Conservation (phyloP, 805 yeast genomes). For the Ogataea saltuana region DNA sequence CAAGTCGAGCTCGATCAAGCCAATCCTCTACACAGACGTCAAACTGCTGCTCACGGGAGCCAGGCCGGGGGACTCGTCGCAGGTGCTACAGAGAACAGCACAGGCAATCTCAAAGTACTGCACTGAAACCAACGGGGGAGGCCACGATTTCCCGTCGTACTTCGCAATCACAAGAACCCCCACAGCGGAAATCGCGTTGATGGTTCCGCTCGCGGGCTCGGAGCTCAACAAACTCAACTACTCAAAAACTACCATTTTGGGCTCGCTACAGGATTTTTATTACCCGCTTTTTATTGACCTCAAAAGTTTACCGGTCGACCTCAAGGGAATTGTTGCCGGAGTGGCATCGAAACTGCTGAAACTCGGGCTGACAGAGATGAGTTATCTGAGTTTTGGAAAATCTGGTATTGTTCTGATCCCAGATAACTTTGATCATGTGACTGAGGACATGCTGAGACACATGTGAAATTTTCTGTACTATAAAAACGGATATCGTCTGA, state of each 20-base stretch:
- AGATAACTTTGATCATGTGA: constrained; percentile 37
- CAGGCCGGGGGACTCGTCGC: constrained; percentile 47
- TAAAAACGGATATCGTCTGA: neutral
- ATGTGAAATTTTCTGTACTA: no score
- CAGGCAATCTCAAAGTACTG: neutral
- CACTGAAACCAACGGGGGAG: constrained; percentile 5
- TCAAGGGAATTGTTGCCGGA: constrained; percentile 68
- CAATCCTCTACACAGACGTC: constrained; percentile 41
- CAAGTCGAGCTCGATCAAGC: constrained; percentile 41
- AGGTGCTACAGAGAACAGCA: constrained; percentile 35
- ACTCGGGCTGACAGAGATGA: constrained; percentile 46
- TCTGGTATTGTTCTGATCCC: constrained; percentile 63
- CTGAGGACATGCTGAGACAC: constrained; percentile 15
- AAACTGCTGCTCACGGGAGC: constrained; percentile 59
- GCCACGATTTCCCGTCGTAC: constrained; percentile 39
- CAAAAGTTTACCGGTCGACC: constrained; percentile 52
- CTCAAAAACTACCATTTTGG: constrained; percentile 45
- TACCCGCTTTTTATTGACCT: constrained; percentile 60
- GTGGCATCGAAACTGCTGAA: constrained; percentile 50
- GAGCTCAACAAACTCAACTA: constrained; percentile 42
- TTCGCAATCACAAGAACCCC: constrained; percentile 57
- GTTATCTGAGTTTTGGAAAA: constrained; percentile 59
- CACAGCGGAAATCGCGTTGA: constrained; percentile 48
- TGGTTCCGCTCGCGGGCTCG: constrained; percentile 44
- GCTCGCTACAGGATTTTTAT: constrained; percentile 56